phyloP scores from a whole-genome alignment of 2,329 filamentous ascomycete species.

The Fusarium subtropicale region DNA sequence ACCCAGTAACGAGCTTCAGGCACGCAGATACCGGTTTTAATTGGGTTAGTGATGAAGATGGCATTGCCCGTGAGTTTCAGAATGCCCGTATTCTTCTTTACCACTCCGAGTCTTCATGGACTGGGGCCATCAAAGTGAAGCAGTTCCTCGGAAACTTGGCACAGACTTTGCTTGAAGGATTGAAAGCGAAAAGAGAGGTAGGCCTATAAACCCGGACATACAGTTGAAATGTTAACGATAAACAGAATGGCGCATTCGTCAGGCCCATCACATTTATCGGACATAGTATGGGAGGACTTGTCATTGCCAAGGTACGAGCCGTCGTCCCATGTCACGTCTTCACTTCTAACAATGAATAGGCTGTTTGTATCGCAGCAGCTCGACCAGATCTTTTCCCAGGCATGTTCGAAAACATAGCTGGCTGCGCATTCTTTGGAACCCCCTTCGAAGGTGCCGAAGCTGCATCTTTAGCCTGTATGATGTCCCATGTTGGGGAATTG shows the following conservation, averaged over 20 bases:
- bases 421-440: conserved; percentile 56
- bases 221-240: not conserved
- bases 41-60: conserved; percentile 52
- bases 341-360: conserved; percentile 14
- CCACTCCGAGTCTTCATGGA: conserved; percentile 58
- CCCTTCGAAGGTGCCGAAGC: conserved; percentile 55
- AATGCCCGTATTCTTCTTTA: conserved; percentile 56
- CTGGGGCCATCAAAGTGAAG: conserved; percentile 55
- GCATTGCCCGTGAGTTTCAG: conserved; percentile 54
- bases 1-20: conserved; percentile 56
- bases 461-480: conserved; percentile 54
- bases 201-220: not conserved
- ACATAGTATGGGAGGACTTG: conserved; percentile 59
- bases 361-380: conserved; percentile 50
- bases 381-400: conserved; percentile 52
- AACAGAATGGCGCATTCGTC: conserved; percentile 12
- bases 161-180: conserved; percentile 51
- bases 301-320: conserved; percentile 54
- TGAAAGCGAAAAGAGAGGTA: conserved; percentile 53
- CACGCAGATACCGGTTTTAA: conserved; percentile 54
- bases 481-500: conserved; percentile 54
- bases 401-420: conserved; percentile 57
- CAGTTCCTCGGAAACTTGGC: conserved; percentile 56
- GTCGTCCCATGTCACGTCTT: accelerated
- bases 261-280: conserved; percentile 58